Evolutionary conservation across 495 filamentous ascomycete genomes (phyloP).

Genomic region (Xylaria venustula): DNA sequence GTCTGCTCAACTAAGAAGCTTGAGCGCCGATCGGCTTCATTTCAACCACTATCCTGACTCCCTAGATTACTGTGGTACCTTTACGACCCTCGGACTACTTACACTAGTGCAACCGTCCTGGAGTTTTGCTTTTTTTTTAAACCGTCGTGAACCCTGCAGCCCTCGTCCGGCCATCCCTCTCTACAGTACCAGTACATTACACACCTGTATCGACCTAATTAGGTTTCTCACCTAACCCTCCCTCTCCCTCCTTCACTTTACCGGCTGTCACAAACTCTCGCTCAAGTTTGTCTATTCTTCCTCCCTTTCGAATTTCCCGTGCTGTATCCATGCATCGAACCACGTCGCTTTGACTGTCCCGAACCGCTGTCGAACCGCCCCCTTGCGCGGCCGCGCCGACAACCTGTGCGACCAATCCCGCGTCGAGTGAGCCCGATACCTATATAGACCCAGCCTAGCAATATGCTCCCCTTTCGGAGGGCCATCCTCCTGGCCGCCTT

Average conservation of each 20-base stretch:
- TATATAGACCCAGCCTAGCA: no score
- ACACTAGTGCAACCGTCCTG: no score
- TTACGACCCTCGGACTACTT: no score
- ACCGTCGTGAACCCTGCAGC: background rate
- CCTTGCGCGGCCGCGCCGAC: constrained; percentile 3
- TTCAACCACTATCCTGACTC: background rate
- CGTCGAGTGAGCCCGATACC: no score
- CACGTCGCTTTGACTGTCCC: background rate
- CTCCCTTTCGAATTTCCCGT: background rate
- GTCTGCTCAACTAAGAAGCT: constrained; percentile 6
- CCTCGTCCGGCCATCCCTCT: no score
- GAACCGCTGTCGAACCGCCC: background rate
- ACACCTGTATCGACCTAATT: background rate
- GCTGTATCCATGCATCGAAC: constrained; percentile 5
- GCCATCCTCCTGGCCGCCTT: constrained; percentile 66
- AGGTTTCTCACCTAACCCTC: background rate
- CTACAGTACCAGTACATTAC: background rate
- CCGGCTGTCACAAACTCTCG: background rate
- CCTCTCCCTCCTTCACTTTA: no score
- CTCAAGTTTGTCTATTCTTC: background rate
- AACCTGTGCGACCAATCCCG: no score
- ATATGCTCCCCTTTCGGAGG: constrained; percentile 67
- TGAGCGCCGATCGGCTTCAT: constrained; percentile 7
- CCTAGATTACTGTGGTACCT: no score
- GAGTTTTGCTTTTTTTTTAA: no score